phyloP scores from a whole-genome alignment of 2,329 filamentous ascomycete genomes.

The Lasiodiplodia sp. region DNA sequence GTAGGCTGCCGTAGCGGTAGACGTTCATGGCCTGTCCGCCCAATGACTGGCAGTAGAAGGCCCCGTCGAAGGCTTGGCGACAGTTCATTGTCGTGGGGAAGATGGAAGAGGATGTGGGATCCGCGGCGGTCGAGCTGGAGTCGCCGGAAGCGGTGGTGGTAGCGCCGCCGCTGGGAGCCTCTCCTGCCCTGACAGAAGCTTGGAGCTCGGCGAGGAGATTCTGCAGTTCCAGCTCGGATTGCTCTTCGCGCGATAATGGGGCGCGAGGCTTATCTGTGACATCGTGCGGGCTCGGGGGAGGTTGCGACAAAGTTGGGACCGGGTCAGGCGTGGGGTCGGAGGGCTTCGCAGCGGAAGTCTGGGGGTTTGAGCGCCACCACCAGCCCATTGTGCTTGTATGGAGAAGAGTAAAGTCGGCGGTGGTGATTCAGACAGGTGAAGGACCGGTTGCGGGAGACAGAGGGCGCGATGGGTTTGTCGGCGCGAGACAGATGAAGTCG shows the following conservation, averaged over 20 bases:
- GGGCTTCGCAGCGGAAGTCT: slow-evolving; percentile 31
- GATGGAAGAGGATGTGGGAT: slow-evolving; percentile 47
- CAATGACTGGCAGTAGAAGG: slow-evolving; percentile 91
- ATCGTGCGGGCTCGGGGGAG: slow-evolving; percentile 32
- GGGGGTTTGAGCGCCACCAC: slow-evolving; percentile 51
- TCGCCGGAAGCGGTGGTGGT: slow-evolving; percentile 5
- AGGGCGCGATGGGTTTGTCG: not conserved
- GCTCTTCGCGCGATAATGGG: slow-evolving; percentile 51
- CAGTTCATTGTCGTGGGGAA: slow-evolving; percentile 88
- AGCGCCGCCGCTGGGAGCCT: slow-evolving; percentile 28
- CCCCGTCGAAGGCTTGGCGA: slow-evolving; percentile 86
- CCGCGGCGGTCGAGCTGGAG: slow-evolving; percentile 30
- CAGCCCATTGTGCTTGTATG: slow-evolving; percentile 50
- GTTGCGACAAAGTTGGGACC: slow-evolving; percentile 34
- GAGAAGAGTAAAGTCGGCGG: not conserved
- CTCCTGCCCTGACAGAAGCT: slow-evolving; percentile 35
- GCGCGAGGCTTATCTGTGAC: slow-evolving; percentile 29
- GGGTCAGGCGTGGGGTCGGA: slow-evolving; percentile 32
- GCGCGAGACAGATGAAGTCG: slow-evolving; percentile 1
- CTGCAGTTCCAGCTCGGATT: slow-evolving; percentile 63
- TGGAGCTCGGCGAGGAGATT: slow-evolving; percentile 60
- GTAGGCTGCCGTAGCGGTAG: slow-evolving; percentile 83
- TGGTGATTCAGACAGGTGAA: not conserved
- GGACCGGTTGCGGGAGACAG: slow-evolving; percentile 1
- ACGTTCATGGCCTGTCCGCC: slow-evolving; percentile 91